A percentile compares a stretch with the other conserved stretches of the same genome.
Evolutionary conservation across 1,284 basidiomycete genomes (phyloP).

Genomic region (Tylopilus orsonianus): DNA sequence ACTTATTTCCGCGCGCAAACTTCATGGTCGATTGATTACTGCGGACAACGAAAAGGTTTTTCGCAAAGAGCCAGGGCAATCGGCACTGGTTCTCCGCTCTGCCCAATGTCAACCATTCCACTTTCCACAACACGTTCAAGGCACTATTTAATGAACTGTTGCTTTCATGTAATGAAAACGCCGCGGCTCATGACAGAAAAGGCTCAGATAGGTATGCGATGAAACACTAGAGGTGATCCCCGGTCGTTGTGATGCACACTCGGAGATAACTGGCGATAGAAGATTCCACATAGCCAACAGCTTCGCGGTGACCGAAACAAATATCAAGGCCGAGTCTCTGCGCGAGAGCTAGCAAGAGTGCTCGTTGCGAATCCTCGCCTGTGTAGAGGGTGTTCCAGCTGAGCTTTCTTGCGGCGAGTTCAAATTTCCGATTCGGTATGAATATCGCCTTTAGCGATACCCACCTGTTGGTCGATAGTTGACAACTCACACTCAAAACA

Average conservation of each 20-base stretch:
- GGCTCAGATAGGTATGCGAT: not conserved
- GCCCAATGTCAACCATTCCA: not conserved
- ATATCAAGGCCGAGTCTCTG: slow-evolving; percentile 1
- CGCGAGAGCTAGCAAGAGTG: not conserved
- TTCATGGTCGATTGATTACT: not conserved
- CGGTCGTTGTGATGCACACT: not conserved
- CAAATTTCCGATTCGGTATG: not conserved
- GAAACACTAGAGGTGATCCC: not conserved
- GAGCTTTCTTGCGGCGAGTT: not conserved
- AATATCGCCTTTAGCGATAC: not conserved
- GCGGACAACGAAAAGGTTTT: not conserved
- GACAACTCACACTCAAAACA: not conserved
- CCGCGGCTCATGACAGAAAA: not conserved
- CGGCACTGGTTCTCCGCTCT: not conserved
- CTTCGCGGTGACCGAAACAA: not conserved
- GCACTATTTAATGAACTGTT: not conserved
- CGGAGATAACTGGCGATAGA: not conserved
- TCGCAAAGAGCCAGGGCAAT: not conserved
- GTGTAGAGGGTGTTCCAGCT: not conserved
- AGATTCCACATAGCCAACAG: not conserved
- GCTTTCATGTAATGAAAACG: not conserved
- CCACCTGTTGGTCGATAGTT: not conserved
- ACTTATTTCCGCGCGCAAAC: too few relatives aligned
- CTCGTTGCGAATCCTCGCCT: too few relatives aligned
- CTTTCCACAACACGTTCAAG: not conserved